Conservation (phyloP, 1,139 yeast species). For the Debaryomyces sp. region DNA sequence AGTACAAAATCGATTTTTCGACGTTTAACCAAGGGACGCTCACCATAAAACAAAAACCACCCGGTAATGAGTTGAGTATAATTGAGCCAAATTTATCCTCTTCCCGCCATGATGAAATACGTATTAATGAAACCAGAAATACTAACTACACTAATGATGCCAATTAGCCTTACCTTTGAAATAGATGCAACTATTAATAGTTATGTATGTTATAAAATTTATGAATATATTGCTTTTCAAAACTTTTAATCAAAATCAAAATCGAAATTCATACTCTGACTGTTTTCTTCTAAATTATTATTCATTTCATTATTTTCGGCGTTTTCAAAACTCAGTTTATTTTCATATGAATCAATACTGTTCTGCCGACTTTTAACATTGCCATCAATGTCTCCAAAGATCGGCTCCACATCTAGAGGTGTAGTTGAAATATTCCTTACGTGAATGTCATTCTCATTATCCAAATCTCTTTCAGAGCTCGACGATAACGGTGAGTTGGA, state of each 20-base stretch:
- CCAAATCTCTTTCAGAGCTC: not conserved
- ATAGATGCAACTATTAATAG: not conserved
- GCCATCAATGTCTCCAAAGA: not conserved
- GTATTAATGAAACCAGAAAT: not conserved
- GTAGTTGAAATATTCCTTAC: constrained; percentile 1
- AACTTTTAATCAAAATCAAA: constrained; percentile 1
- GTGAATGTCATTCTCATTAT: not conserved
- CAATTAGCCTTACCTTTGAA: not conserved
- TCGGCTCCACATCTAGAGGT: constrained; percentile 3
- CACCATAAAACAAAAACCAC: constrained; percentile 10
- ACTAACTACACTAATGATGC: not conserved
- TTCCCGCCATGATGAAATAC: not conserved
- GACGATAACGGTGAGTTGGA: not conserved
- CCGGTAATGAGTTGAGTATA: constrained; percentile 5
- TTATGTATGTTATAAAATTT: not conserved
- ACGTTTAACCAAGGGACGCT: constrained; percentile 18
- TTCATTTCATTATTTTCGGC: not conserved
- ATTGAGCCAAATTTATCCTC: constrained; percentile 2
- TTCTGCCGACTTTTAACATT: not conserved
- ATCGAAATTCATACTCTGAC: constrained; percentile 3
- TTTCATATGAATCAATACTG: not conserved
- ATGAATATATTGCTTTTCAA: not conserved
- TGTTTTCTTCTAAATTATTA: not conserved
- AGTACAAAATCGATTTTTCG: constrained; percentile 26
- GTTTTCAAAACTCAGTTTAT: not conserved